Conservation (phyloP, 768 basidiomycete species). For the Suillus paluster region DNA sequence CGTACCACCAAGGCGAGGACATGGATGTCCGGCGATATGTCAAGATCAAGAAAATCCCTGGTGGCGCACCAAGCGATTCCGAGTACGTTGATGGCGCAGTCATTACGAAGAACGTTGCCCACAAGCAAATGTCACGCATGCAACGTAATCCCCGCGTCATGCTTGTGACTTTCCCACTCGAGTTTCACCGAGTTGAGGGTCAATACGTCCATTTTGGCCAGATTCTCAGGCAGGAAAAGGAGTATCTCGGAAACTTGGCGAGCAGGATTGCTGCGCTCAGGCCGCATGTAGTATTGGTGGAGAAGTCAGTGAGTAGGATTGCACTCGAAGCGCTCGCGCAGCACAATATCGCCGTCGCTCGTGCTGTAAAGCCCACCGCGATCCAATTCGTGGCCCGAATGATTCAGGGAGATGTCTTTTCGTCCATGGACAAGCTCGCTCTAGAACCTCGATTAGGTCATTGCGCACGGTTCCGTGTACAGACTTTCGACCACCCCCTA, state of each 20-base stretch:
- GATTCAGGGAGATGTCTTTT: slow-evolving; percentile 94
- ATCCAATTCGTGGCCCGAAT: slow-evolving; percentile 89
- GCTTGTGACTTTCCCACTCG: slow-evolving; percentile 93
- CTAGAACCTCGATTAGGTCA: slow-evolving; percentile 89
- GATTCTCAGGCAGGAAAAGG: slow-evolving; percentile 89
- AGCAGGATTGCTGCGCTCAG: slow-evolving; percentile 88
- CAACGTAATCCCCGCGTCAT: slow-evolving; percentile 91
- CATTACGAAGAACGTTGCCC: slow-evolving; percentile 97
- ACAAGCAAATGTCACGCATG: slow-evolving; percentile 89
- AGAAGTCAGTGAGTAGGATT: slow-evolving; percentile 88
- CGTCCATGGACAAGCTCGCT: slow-evolving; percentile 93
- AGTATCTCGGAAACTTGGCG: slow-evolving; percentile 87
- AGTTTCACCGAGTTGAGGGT: slow-evolving; percentile 90
- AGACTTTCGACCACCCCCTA: slow-evolving; percentile 92
- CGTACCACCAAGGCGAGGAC: slow-evolving; percentile 83
- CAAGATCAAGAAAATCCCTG: slow-evolving; percentile 98
- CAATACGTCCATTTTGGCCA: slow-evolving; percentile 94
- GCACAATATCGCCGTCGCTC: slow-evolving; percentile 87
- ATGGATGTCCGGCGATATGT: slow-evolving; percentile 96
- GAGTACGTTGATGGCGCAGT: slow-evolving; percentile 98
- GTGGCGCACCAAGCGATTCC: slow-evolving; percentile 88
- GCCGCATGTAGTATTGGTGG: slow-evolving; percentile 91
- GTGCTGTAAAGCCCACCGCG: slow-evolving; percentile 86
- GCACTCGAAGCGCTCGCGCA: slow-evolving; percentile 87
- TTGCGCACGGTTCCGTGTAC: slow-evolving; percentile 82